Base-by-base conservation (phyloP, 257 asterid genomes). In the Mitragyna speciosa region DNA sequence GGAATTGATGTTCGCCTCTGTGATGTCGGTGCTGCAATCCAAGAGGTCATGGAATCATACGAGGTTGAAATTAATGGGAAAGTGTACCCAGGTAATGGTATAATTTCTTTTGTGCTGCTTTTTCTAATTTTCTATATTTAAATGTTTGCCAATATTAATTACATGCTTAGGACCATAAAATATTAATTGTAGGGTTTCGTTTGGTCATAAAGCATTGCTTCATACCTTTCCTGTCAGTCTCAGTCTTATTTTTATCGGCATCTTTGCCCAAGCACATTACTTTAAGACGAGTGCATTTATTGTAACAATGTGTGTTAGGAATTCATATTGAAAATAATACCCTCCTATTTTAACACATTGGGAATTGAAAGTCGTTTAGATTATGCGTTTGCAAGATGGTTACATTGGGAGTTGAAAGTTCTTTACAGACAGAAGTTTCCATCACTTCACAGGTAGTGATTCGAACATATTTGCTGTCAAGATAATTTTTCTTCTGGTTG, bases 21-120 rank as follows among this genome's bases (percentile, higher is more conserved):
- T 77, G 95, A 92, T 82, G 90, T 94, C 72, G 97, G 99, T 88
- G 97, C 99, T 86, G 99, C 98, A 79, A 94, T 96, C 81, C 99
- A 96, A 87, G 99, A 94, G 88, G 98, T 96, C 86, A 96, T 96
- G 99, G 97, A 94, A 87, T 96, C 99, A 15, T 94, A 96, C 85
- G 99, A 94, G 87, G 99, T 96, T 61, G 99, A 93, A 87, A 96
- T 96, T 58, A 96, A 92, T 76, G 99, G 99, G 54, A 96, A 96
- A 86, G 88, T 87, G 76, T 96, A 83, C 85, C 99, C 91, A 90
- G 98, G 98, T 95, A 89, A 31, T 30, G 5, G 58, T 54, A 58
- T 63, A 63, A 65, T 75, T 48, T 22, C 51, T 30, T 24, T 64
- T 61, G 39, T 65, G 31, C 15, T 73, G 26, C 56, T 26, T 49